These are phyloP conservation scores for Physocladia obscura DNA, from an alignment of 192 early-diverging fungal genomes.

Conservation along the genomic window DNA sequence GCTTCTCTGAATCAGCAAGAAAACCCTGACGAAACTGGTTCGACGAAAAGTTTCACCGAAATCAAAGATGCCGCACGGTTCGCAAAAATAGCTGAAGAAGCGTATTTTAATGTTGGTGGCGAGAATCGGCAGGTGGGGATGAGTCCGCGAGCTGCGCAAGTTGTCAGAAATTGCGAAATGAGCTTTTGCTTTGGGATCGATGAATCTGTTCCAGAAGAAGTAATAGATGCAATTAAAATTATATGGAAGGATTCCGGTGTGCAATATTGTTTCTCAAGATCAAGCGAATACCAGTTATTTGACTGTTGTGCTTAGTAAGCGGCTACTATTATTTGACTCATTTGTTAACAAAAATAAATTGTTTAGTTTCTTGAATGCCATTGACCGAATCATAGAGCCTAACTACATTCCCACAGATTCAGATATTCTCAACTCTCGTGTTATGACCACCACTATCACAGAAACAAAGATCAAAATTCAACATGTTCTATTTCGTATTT, in stretches of 20 bases:
- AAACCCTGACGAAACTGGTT: background rate
- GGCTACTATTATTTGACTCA: background rate
- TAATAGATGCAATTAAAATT: conserved; percentile 17
- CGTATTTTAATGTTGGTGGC: conserved; percentile 4
- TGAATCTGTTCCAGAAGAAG: conserved; percentile 29
- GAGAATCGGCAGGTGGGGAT: conserved; percentile 2
- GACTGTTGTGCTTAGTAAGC: conserved; percentile 47
- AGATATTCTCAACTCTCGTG: conserved; percentile 68
- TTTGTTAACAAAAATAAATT: conserved; percentile 13
- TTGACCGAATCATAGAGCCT: conserved; percentile 45
- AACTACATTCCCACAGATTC: conserved; percentile 62
- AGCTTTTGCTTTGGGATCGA: conserved; percentile 35
- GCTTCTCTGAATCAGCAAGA: background rate
- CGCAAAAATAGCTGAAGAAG: conserved; percentile 18
- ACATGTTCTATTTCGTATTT: conserved; percentile 50
- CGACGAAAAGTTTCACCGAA: background rate
- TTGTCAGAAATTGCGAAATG: conserved; percentile 9
- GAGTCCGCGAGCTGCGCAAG: background rate
- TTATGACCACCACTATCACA: conserved; percentile 72
- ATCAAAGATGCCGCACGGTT: background rate
- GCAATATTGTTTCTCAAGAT: conserved; percentile 31
- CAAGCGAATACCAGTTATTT: conserved; percentile 46
- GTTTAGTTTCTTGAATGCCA: conserved; percentile 32
- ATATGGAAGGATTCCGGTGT: conserved; percentile 47
- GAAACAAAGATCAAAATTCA: conserved; percentile 67